Conservation (phyloP, 2,329 filamentous ascomycete genomes). For the Botrytis tulipae region DNA sequence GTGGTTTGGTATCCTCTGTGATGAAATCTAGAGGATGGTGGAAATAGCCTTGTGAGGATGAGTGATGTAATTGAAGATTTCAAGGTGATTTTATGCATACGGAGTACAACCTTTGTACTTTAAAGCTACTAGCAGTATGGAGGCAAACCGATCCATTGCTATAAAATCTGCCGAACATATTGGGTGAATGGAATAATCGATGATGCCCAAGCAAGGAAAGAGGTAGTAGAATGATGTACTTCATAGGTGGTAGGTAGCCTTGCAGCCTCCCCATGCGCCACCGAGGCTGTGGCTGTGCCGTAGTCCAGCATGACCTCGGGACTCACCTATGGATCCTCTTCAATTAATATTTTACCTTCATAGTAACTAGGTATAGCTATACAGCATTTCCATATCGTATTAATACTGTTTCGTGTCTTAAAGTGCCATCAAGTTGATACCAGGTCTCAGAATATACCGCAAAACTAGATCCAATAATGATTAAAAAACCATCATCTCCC, state of each 20-base stretch:
- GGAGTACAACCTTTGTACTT: constrained; percentile 7
- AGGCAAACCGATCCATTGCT: neutral
- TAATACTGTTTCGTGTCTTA: neutral
- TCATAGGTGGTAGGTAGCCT: neutral
- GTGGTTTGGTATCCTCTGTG: neutral
- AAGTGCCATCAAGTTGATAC: neutral
- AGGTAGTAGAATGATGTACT: neutral
- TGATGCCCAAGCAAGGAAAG: neutral
- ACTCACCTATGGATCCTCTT: no score
- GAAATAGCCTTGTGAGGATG: constrained; percentile 1
- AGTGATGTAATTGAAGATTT: neutral
- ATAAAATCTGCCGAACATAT: constrained; percentile 1
- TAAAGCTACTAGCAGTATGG: neutral
- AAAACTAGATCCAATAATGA: neutral
- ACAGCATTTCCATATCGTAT: neutral
- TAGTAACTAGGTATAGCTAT: neutral
- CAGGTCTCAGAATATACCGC: neutral
- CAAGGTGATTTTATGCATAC: neutral
- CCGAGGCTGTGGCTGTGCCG: neutral
- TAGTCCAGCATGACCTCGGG: neutral
- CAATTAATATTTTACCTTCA: no score
- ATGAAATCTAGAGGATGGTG: neutral
- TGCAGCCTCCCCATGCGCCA: constrained; percentile 1
- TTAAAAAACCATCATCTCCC: neutral
- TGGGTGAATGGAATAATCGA: neutral